phyloP scores from a whole-genome alignment of 2,329 filamentous ascomycete species.

The Nemania sp. region DNA sequence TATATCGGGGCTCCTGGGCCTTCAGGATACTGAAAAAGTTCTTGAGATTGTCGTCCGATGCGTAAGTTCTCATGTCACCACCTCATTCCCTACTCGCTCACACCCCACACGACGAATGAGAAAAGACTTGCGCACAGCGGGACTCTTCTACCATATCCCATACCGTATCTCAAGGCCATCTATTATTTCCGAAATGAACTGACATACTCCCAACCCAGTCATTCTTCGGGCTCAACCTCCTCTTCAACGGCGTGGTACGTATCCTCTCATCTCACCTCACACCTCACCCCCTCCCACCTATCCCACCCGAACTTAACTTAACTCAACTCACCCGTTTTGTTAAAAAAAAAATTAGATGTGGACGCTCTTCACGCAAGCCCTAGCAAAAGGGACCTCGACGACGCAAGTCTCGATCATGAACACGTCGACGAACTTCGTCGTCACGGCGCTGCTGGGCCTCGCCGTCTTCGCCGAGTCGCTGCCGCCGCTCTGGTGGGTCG shows the following conservation, averaged over 20 bases:
- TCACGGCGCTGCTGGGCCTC: constrained; percentile 72
- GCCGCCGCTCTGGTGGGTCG: constrained; percentile 76
- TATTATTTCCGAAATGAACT: background rate
- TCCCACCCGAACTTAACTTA: background rate
- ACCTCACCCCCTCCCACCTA: background rate
- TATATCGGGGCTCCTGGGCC: constrained; percentile 49
- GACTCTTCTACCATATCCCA: background rate
- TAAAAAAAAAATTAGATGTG: constrained; percentile 60
- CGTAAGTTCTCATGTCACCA: constrained; percentile 44
- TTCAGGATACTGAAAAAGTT: constrained; percentile 45
- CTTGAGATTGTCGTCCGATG: constrained; percentile 55
- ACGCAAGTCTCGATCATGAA: constrained; percentile 83
- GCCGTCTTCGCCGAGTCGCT: constrained; percentile 72
- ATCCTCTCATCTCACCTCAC: background rate
- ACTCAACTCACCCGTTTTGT: too few species aligned
- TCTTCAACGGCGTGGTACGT: constrained; percentile 66
- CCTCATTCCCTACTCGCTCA: background rate
- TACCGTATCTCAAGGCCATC: background rate
- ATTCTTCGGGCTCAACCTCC: constrained; percentile 75
- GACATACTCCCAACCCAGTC: constrained; percentile 47
- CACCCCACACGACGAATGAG: background rate
- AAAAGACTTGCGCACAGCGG: background rate
- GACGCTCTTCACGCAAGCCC: constrained; percentile 77
- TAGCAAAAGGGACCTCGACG: constrained; percentile 73
- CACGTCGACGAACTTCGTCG: constrained; percentile 78